Percentiles rank a stretch among this genome's conserved stretches.
Evolutionary conservation across 257 asterid genomes (phyloP).

Genomic region (Plantago major): DNA sequence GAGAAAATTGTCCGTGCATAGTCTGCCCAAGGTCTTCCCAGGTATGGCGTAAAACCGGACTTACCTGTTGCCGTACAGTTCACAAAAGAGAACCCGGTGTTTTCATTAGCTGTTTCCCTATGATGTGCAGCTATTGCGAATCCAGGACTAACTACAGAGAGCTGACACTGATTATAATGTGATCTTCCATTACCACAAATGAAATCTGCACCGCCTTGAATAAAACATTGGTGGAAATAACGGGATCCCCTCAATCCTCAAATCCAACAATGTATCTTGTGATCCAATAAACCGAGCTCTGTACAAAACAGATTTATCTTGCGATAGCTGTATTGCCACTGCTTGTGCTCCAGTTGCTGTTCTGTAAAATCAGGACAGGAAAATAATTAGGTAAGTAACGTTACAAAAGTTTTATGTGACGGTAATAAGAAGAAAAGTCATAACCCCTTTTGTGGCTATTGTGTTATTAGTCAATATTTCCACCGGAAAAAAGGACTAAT

Average conservation of each 20-base stretch:
- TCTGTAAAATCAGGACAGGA: constrained; percentile 30
- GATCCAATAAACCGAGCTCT: constrained; percentile 52
- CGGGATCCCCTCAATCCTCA: constrained; percentile 46
- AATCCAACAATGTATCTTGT: constrained; percentile 73
- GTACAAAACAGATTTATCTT: constrained; percentile 50
- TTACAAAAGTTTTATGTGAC: no score
- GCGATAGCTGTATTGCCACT: constrained; percentile 30
- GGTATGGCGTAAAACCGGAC: constrained; percentile 21
- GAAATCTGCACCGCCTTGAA: constrained; percentile 63
- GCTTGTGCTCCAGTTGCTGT: constrained; percentile 59
- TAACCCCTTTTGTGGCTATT: no score
- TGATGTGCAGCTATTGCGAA: constrained; percentile 58
- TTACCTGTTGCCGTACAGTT: constrained; percentile 39
- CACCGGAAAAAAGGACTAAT: no score
- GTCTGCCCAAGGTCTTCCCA: constrained; percentile 85
- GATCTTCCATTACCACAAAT: constrained; percentile 68
- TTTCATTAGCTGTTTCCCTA: constrained; percentile 32
- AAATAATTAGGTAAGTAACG: background rate
- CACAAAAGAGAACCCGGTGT: constrained; percentile 60
- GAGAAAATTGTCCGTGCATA: constrained; percentile 49
- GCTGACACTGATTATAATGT: constrained; percentile 39
- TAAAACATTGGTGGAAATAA: constrained; percentile 44
- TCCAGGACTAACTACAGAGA: constrained; percentile 26
- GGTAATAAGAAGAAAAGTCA: no score
- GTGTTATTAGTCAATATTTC: no score